Conservation (phyloP, 208 protist genomes). For the Spongospora subterranea region DNA sequence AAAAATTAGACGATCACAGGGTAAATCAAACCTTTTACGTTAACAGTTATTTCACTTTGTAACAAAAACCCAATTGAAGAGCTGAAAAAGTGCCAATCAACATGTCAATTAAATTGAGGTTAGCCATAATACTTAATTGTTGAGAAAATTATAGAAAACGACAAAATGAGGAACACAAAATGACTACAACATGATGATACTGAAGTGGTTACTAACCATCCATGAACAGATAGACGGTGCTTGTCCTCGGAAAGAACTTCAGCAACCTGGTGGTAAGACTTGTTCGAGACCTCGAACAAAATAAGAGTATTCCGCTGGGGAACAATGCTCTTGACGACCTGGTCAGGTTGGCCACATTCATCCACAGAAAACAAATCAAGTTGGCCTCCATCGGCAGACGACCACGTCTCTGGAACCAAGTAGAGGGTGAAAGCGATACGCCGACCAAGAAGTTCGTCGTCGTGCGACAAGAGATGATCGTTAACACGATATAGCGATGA, state of each 20-base stretch:
- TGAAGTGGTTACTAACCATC: constrained; percentile 49
- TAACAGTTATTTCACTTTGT: no score
- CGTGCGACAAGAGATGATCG: constrained; percentile 49
- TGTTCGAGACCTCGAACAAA: constrained; percentile 54
- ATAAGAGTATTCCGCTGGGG: constrained; percentile 47
- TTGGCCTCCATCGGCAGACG: constrained; percentile 3
- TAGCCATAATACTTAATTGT: no score
- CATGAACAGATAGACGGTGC: constrained; percentile 43
- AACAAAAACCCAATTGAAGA: no score
- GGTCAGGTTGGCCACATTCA: not conserved
- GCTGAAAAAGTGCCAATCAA: no score
- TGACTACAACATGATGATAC: not conserved
- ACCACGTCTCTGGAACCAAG: constrained; percentile 43
- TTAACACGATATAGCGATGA: constrained; percentile 25
- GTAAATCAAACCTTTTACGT: no score
- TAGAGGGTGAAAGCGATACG: constrained; percentile 57
- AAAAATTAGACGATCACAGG: no score
- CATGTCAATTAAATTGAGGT: no score
- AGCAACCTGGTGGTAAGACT: constrained; percentile 56
- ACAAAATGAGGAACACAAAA: not conserved
- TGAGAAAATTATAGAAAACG: no score
- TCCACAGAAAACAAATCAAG: constrained; percentile 55
- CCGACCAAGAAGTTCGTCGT: constrained; percentile 42
- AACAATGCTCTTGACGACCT: not conserved
- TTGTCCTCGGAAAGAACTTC: constrained; percentile 57